Percentiles rank a stretch among this genome's conserved stretches.
phyloP scores from a whole-genome alignment of 2,329 filamentous ascomycete species.

The Trichoderma harzianum region DNA sequence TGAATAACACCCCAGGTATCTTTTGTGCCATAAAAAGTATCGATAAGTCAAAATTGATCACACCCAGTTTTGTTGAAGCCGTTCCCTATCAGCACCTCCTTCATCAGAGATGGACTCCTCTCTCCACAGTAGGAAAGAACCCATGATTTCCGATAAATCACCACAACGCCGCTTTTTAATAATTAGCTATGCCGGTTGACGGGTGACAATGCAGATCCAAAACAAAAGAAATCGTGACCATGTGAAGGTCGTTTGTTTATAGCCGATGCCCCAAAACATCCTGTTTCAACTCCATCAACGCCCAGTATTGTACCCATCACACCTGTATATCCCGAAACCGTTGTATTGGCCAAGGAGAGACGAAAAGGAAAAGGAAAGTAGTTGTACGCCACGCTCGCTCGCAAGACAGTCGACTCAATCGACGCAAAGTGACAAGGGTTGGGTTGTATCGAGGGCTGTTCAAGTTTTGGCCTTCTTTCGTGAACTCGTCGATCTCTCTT shows the following conservation, averaged over 20 bases:
- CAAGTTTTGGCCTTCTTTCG: slow-evolving; percentile 34
- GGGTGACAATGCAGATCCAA: neutral
- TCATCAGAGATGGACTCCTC: neutral
- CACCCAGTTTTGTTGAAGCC: neutral
- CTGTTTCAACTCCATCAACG: neutral
- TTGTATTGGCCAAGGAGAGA: neutral
- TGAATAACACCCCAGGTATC: neutral
- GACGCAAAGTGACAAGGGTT: neutral
- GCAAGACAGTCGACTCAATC: neutral
- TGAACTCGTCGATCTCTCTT: slow-evolving; percentile 18
- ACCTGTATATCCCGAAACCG: neutral
- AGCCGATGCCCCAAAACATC: neutral
- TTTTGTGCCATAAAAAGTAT: neutral
- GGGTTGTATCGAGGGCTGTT: slow-evolving; percentile 1
- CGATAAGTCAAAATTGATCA: neutral
- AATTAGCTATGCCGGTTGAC: neutral
- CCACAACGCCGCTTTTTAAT: neutral
- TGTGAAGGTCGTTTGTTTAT: neutral
- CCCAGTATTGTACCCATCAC: neutral
- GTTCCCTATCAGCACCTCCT: neutral
- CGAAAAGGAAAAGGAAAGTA: neutral
- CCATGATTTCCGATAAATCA: neutral
- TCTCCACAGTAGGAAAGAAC: neutral
- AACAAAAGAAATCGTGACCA: neutral
- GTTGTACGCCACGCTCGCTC: neutral